phyloP scores from a whole-genome alignment of 768 basidiomycete species.

The Boletus coccyginus region DNA sequence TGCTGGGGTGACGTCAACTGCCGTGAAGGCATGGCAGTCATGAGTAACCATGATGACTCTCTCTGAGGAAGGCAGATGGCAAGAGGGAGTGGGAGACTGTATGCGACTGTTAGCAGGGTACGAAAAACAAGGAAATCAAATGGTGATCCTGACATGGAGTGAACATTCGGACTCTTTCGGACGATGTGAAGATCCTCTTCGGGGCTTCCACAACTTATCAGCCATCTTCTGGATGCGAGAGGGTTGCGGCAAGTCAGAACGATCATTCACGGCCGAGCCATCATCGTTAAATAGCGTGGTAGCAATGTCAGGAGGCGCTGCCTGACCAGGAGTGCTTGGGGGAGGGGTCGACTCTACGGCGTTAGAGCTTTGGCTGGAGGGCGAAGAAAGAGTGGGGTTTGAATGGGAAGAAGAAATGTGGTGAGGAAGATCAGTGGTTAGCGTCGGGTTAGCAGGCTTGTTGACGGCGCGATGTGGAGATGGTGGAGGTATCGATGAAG shows the following conservation, averaged over 20 bases:
- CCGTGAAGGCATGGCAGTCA: constrained; percentile 72
- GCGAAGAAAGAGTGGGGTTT: constrained; percentile 64
- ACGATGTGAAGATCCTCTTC: constrained; percentile 31
- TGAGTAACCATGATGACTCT: constrained; percentile 63
- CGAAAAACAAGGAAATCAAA: constrained; percentile 1
- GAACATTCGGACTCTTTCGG: constrained; percentile 27
- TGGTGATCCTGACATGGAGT: constrained; percentile 18
- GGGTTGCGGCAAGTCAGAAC: constrained; percentile 27
- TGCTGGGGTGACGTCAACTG: constrained; percentile 69
- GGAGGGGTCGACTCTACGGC: constrained; percentile 69
- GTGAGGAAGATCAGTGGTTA: constrained; percentile 38
- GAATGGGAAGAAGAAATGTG: constrained; percentile 38
- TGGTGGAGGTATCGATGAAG: constrained; percentile 24
- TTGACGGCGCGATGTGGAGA: constrained; percentile 19
- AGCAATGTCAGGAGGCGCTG: constrained; percentile 41
- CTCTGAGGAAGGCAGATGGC: constrained; percentile 30
- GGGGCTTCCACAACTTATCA: constrained; percentile 24
- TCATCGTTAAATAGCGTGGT: constrained; percentile 38
- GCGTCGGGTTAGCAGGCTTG: constrained; percentile 25
- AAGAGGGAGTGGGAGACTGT: constrained; percentile 31
- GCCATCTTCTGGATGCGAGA: constrained; percentile 34
- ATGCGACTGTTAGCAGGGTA: constrained; percentile 13
- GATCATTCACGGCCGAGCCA: constrained; percentile 31
- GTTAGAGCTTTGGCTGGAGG: constrained; percentile 63
- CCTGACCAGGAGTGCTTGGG: constrained; percentile 60